Evolutionary conservation across 2,329 filamentous ascomycete genomes (phyloP).

Genomic region (Neofusicoccum kwambonambiense): DNA sequence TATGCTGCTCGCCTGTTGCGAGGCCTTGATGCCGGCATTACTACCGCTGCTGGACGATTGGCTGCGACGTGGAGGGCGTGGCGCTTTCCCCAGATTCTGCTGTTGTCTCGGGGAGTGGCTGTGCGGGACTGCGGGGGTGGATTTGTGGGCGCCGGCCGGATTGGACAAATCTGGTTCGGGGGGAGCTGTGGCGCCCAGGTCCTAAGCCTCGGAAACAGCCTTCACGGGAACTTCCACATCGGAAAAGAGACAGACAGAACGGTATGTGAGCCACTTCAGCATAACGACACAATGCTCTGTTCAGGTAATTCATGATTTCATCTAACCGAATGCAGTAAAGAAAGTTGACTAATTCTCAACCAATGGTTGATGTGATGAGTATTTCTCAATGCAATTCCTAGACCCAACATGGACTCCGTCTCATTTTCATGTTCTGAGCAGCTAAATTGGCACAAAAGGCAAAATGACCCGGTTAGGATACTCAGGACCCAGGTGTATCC

Average conservation of each 20-base stretch:
- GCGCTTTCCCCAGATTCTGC: neutral
- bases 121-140: neutral
- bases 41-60: neutral
- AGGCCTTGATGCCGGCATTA: neutral
- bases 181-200: no score
- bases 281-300: no score
- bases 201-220: neutral
- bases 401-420: no score
- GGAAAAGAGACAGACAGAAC: neutral
- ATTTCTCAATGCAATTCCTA: no score
- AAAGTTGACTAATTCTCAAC: neutral
- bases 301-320: no score
- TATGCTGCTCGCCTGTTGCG: neutral
- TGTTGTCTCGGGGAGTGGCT: neutral
- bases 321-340: neutral
- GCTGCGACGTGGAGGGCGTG: neutral
- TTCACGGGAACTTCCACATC: neutral
- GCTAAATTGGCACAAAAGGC: slow-evolving; percentile 29
- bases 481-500: slow-evolving; percentile 39
- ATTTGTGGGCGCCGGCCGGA: slow-evolving; percentile 1
- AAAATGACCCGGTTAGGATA: slow-evolving; percentile 41
- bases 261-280: neutral
- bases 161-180: neutral
- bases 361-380: neutral
- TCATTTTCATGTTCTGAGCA: no score